Conservation (phyloP, 1,284 basidiomycete genomes). For the Pseudozyma pruni region DNA sequence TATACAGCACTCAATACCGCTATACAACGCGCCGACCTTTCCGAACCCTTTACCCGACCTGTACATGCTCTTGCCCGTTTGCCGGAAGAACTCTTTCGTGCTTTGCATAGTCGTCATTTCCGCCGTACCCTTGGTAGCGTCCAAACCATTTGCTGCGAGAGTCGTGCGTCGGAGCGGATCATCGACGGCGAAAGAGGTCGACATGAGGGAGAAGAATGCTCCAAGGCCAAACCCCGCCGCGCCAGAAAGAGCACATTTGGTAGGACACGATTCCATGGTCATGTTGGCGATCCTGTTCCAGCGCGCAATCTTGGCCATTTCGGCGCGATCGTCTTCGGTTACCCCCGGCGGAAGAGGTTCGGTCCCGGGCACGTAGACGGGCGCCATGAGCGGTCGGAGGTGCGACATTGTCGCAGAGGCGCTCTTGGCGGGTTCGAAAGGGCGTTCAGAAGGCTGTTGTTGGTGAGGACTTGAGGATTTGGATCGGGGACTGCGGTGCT, state of each 20-base stretch:
- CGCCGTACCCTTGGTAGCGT: slow-evolving; percentile 6
- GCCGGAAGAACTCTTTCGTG: slow-evolving; percentile 86
- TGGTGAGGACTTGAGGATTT: too few relatives aligned
- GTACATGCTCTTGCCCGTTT: slow-evolving; percentile 95
- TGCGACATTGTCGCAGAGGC: slow-evolving; percentile 14
- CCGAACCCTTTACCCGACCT: slow-evolving; percentile 89
- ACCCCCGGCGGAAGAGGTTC: slow-evolving; percentile 79
- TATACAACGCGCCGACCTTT: slow-evolving; percentile 92
- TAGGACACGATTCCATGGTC: slow-evolving; percentile 84
- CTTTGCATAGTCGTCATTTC: slow-evolving; percentile 73
- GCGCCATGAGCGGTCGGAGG: slow-evolving; percentile 50
- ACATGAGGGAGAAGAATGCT: slow-evolving; percentile 96
- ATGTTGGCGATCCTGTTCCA: slow-evolving; percentile 77
- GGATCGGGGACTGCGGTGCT: too few relatives aligned
- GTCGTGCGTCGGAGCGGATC: slow-evolving; percentile 74
- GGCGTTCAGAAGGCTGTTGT: not conserved
- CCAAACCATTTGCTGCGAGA: slow-evolving; percentile 35
- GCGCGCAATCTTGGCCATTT: slow-evolving; percentile 77
- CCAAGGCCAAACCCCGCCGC: slow-evolving; percentile 85
- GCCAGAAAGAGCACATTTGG: slow-evolving; percentile 83
- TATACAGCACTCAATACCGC: slow-evolving; percentile 92
- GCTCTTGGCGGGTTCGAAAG: not conserved
- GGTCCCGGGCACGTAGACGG: slow-evolving; percentile 68
- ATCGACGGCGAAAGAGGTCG: slow-evolving; percentile 91
- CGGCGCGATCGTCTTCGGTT: slow-evolving; percentile 80